phyloP scores from a whole-genome alignment of 139 green algal genomes.

The Closterium sp. region DNA sequence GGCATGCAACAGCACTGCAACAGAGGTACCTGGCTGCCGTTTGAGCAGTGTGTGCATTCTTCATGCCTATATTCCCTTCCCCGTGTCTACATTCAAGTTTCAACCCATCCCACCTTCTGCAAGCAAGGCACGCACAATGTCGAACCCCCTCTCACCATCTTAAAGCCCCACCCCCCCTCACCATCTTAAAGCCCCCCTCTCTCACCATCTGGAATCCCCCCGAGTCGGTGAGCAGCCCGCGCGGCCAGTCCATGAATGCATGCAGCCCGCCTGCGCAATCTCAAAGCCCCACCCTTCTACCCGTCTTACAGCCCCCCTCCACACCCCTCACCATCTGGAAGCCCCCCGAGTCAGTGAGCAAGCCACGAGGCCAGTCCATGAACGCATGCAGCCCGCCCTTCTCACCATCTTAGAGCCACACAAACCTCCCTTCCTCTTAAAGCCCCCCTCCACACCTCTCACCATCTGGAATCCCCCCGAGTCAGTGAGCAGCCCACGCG shows the following conservation, averaged over 20 bases:
- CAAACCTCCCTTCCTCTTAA: too few species aligned
- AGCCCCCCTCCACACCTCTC: too few species aligned
- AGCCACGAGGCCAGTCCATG: conserved; percentile 77
- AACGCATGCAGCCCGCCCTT: conserved; percentile 77
- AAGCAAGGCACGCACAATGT: too few species aligned
- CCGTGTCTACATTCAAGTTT: too few species aligned
- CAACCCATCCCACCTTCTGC: too few species aligned
- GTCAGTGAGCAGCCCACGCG: conserved; percentile 75
- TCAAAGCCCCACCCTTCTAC: too few species aligned
- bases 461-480: conserved; percentile 77
- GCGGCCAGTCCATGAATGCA: conserved; percentile 83
- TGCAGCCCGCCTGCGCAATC: conserved; percentile 66
- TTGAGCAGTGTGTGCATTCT: too few species aligned
- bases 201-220: conserved; percentile 75
- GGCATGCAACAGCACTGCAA: not conserved
- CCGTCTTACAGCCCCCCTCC: too few species aligned
- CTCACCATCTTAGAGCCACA: not conserved
- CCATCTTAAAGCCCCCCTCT: too few species aligned
- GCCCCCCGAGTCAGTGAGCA: conserved; percentile 79
- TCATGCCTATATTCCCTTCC: too few species aligned
- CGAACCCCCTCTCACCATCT: not conserved
- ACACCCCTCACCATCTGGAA: conserved; percentile 59
- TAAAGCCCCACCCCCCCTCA: too few species aligned
- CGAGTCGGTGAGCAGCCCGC: conserved; percentile 76
- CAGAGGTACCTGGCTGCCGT: not conserved